These are phyloP conservation scores for Coix lacrymajobi DNA, from an alignment of 176 grass and related monocot species.

Conservation along the genomic window DNA sequence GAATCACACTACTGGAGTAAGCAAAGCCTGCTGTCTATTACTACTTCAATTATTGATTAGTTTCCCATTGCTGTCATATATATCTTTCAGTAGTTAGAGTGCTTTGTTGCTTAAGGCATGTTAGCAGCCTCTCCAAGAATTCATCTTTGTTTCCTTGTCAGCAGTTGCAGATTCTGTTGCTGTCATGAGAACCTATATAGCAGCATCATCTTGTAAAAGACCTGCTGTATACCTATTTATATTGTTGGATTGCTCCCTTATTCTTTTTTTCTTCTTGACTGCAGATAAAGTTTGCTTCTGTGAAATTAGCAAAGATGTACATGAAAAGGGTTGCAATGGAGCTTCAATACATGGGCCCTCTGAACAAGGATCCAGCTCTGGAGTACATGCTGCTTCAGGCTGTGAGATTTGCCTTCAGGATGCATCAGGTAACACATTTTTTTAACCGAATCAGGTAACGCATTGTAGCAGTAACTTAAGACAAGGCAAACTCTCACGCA, in stretches of 20 bases:
- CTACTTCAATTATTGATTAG: not conserved
- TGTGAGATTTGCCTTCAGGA: slow-evolving; percentile 96
- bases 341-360: slow-evolving; percentile 82
- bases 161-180: not conserved
- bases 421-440: slow-evolving; percentile 87
- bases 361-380: slow-evolving; percentile 88
- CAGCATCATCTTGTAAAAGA: not conserved
- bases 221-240: not conserved
- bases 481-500: not conserved
- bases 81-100: not conserved
- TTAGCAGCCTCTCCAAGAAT: not conserved
- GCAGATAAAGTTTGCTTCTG: slow-evolving; percentile 98
- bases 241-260: not conserved
- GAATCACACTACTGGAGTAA: not conserved
- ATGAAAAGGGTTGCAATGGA: slow-evolving; percentile 97
- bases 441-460: slow-evolving; percentile 98
- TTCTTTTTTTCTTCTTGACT: not conserved
- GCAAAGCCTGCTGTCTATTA: not conserved
- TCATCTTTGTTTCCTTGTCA: not conserved
- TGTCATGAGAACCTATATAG: not conserved
- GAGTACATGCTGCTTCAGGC: slow-evolving; percentile 99
- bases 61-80: not conserved
- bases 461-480: not conserved
- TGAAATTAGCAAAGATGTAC: slow-evolving; percentile 89
- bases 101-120: not conserved